Base-by-base conservation (phyloP, 768 basidiomycete species). In the Psilocybe azurescens region DNA sequence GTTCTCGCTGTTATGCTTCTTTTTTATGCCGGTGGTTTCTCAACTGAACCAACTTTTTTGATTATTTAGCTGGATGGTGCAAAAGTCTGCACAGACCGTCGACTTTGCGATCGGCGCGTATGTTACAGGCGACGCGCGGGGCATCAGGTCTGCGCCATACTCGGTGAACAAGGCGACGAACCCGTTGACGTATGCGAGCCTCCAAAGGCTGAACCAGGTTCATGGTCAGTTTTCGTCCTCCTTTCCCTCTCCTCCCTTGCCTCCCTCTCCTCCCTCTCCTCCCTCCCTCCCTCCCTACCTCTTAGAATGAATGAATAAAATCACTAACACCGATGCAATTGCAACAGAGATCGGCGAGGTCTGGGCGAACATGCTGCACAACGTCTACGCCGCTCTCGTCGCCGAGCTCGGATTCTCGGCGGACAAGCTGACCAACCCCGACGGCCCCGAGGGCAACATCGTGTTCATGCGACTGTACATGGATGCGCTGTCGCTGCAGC, bases 61-160 rank as follows among this genome's bases (percentile, higher is more conserved):
- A 24, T 44, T 3, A 6, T 49, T 1, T 53, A 80, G 79, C 38
- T 82, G 80, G 80, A 73, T 74, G 18, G 70, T 76, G 33, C 79
- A 83, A 61, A 82, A 74, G 24, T 73, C 76, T 38, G 69, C 67
- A 1, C 66, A 68, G 1, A 74, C 79, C 0, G 51, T 66, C 1
- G 81, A 82, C 57, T 79, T 71, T n/a, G 73, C 75, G 7, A 36
- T 81, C 63, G 86, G 86, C 8, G 73, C 78, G 33, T 87, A 82
- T 70, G 84, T 87, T 32, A 77, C 75, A 52, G 77, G 83, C 69
- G 72, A 77, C 51, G 60, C 78, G 4, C 69, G 70, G 8, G 88
- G 89, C 51, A 84, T 88, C 68, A 78, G 87, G 7, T 71, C 77
- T 51, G 78, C 79, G 66, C 85, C 83, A 14, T 89, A 89, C 75